Base-by-base conservation (phyloP, 2,329 filamentous ascomycete species). In the Ophiocordyceps camponoti-floridani region DNA sequence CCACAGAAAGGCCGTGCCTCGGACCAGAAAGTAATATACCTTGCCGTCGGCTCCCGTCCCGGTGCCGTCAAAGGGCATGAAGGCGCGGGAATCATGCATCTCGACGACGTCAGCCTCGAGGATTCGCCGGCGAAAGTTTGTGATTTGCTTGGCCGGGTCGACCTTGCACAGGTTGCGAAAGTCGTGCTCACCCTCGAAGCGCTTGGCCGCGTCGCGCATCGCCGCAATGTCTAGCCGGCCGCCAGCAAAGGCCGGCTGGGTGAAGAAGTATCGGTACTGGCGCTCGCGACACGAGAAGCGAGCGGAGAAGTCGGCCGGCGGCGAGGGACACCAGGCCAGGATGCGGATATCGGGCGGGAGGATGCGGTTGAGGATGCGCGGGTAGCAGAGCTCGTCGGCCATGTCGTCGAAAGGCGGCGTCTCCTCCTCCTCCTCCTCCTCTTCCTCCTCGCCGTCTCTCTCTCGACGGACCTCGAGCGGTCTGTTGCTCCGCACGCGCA, bases 161-260 rank as follows among this genome's bases (percentile, higher is more conserved):
- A 96, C 70, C 62, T 94, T 94, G 72, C 91, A 96, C 58, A 96
- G 84, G 62, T 98, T 98, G 48, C 91, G 78, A 65, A 96, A 98
- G 65, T 98, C 91, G 62, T 96, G 85, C 44, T 79, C 62, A 6
- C 91, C 91, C 53, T 87, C 76, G 52, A 85, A 89, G 43, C 78
- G 69, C 57, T 77, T 80, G 23, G 89, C 91, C 0, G 84, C 91
- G 53, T 77, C 64, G 16, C 77, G 74, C 91, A 98, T 98, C 33
- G 81, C 81, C 1, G 77, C 79, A 46, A 96, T 83, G 62, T 96
- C 81, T 7, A 98, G 73, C 77, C 82, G 91, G 31, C 87, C 88
- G 50, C 80, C 73, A 2, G 77, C 67, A 56, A 86, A 94, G 1
- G 83, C 84, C 0, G 91, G 91, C 58, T 95, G 86, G 0, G 91